Percentiles rank a stretch among this genome's conserved stretches.
phyloP scores from a whole-genome alignment of 805 yeast genomes.

The Metschnikowia bowlesiae region DNA sequence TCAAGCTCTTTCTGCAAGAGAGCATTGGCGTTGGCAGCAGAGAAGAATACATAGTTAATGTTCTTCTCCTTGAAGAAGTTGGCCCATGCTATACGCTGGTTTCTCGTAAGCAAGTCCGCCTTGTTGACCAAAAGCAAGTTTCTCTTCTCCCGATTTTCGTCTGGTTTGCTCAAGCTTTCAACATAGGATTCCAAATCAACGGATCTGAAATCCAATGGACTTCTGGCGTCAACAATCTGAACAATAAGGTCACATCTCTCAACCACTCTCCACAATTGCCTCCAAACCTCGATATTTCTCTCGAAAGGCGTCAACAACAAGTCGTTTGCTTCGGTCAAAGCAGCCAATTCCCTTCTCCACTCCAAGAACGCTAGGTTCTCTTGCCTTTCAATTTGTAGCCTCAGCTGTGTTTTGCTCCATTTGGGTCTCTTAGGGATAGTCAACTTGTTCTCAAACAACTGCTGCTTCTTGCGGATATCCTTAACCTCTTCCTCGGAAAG shows the following conservation, averaged over 20 bases:
- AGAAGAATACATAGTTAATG: slow-evolving; percentile 87
- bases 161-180: slow-evolving; percentile 59
- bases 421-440: slow-evolving; percentile 91
- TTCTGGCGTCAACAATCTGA: slow-evolving; percentile 96
- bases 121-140: slow-evolving; percentile 86
- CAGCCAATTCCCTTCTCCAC: slow-evolving; percentile 91
- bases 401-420: slow-evolving; percentile 73
- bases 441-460: slow-evolving; percentile 62
- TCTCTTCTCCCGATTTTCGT: slow-evolving; percentile 47
- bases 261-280: slow-evolving; percentile 96
- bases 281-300: slow-evolving; percentile 96
- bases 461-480: slow-evolving; percentile 56
- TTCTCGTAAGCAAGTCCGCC: slow-evolving; percentile 77
- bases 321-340: slow-evolving; percentile 78
- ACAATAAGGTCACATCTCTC: slow-evolving; percentile 92
- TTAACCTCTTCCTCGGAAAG: slow-evolving; percentile 64
- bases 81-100: slow-evolving; percentile 86
- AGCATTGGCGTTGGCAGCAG: slow-evolving; percentile 83
- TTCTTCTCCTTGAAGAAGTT: slow-evolving; percentile 61
- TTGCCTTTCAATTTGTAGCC: slow-evolving; percentile 71
- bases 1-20: slow-evolving; percentile 59
- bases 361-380: slow-evolving; percentile 88
- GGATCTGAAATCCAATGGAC: slow-evolving; percentile 86
- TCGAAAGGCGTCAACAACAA: slow-evolving; percentile 92
- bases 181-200: slow-evolving; percentile 84